A percentile compares a stretch with the other conserved stretches of the same genome.
Evolutionary conservation across 371 early-diverging fungal species (phyloP).

Genomic region (Mortierella sp.): DNA sequence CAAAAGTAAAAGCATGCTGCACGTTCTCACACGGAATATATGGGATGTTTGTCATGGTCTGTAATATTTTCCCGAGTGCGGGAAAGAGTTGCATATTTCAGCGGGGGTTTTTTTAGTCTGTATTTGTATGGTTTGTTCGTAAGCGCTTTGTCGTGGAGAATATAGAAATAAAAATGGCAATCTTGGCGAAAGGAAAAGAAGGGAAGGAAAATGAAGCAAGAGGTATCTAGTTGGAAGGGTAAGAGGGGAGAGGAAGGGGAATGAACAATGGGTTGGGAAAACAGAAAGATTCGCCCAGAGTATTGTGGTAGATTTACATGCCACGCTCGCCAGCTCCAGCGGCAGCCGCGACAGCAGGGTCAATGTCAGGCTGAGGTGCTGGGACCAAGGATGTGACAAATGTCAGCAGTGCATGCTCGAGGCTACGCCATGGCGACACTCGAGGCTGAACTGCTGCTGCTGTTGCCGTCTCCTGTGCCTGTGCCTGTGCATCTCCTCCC

Average conservation of each 20-base stretch:
- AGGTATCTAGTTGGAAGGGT: background rate
- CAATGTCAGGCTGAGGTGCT: conserved; percentile 52
- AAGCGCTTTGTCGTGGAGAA: background rate
- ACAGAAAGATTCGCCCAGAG: background rate
- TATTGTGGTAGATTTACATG: conserved; percentile 22
- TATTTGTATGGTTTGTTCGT: background rate
- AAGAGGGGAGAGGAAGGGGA: background rate
- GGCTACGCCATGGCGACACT: conserved; percentile 48
- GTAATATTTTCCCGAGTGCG: background rate
- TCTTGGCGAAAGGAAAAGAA: background rate
- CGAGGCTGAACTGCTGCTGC: conserved; percentile 20
- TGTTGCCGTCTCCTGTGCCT: background rate
- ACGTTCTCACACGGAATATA: background rate
- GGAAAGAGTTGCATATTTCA: background rate
- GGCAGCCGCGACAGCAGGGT: conserved; percentile 48
- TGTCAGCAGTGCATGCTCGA: conserved; percentile 50
- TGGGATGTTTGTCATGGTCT: background rate
- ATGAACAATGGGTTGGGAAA: background rate
- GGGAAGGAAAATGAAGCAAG: background rate
- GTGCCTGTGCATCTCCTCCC: background rate
- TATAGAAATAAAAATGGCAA: background rate
- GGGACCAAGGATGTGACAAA: conserved; percentile 58
- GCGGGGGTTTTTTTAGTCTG: background rate
- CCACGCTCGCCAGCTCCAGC: conserved; percentile 48
- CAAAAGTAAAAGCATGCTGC: too few relatives aligned